Evolutionary conservation across 108 stramenopile genomes (phyloP), one percentile per base, ranked within the genome.

Genomic region (Epithemia pelagica): DNA sequence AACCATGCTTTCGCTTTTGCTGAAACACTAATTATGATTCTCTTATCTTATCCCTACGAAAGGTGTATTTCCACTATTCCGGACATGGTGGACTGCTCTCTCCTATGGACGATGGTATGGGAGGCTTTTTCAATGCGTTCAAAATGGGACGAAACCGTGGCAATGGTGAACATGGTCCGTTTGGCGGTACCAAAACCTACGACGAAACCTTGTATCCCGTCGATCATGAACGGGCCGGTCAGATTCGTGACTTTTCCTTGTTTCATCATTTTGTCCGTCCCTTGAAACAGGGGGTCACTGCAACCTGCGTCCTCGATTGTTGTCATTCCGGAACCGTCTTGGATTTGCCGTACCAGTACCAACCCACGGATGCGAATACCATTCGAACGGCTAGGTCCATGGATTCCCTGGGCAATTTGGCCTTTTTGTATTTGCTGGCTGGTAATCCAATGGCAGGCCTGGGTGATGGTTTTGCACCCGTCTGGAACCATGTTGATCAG

Each of bases 311-410:
- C 26, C 8, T 61, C 5, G 61, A 79, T 67, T 83, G 81, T 76
- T 97, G 96, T 78, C 96, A 95, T 66, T 87, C 85, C 23, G 96
- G 96, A 22, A 88, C 84, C 10, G 88, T 88, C 22, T 67, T 94
- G 30, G 92, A 94, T 75, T 64, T 94, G 8, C 92, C 92, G 27
- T 92, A 70, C 37, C 20, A 26, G 28, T 61, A 83, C 21, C 22
- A 58, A 27, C 25, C 56, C 21, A 51, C 26, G 2, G 54, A 54
- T 25, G 23, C 26, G 15, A 30, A 66, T 57, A 27, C 56, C 52
- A 65, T 65, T 30, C 53, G 26, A 19, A 52, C 32, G 52, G 10
- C 52, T 15, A 3, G 15, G n/a, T 54, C 65, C 8, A 28, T 29
- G 28, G 21, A 46, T 46, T 46, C 37, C 10, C 37, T 65, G 24